Percentiles rank a stretch among this genome's conserved stretches.
phyloP scores from a whole-genome alignment of 2,329 filamentous ascomycete species.

The Fusarium abutilonis region DNA sequence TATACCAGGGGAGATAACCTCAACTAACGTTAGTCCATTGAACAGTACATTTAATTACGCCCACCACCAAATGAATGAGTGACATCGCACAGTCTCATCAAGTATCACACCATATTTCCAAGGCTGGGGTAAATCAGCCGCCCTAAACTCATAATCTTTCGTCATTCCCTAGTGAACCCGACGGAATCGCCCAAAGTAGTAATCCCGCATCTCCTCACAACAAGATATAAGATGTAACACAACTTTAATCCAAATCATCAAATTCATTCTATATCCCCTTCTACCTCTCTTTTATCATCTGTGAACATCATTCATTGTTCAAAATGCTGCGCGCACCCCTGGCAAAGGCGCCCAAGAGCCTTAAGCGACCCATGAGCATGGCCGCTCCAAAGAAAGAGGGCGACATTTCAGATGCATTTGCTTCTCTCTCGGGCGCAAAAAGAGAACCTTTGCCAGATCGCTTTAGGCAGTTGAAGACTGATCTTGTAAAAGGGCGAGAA shows the following conservation, averaged over 20 bases:
- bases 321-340: constrained; percentile 41
- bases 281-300: background rate
- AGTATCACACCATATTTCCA: constrained; percentile 8
- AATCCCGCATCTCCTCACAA: constrained; percentile 41
- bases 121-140: constrained; percentile 13
- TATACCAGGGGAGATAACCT: no score
- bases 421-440: constrained; percentile 63
- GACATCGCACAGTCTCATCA: no score
- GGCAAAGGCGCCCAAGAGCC: constrained; percentile 20
- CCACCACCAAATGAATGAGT: no score
- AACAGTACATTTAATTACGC: no score
- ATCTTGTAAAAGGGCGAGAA: constrained; percentile 62
- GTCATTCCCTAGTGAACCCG: background rate
- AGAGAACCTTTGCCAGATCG: constrained; percentile 61
- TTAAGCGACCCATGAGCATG: constrained; percentile 34
- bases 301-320: background rate
- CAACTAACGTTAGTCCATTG: no score
- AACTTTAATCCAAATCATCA: constrained; percentile 1
- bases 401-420: constrained; percentile 70
- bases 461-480: constrained; percentile 66
- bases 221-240: constrained; percentile 34
- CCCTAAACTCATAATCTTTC: constrained; percentile 2
- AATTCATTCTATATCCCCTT: background rate
- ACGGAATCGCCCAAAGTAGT: constrained; percentile 47
- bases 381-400: constrained; percentile 61